These are phyloP conservation scores for Pseudogymnoascus sp. DNA, from an alignment of 2,329 filamentous ascomycete species.

Conservation along the genomic window DNA sequence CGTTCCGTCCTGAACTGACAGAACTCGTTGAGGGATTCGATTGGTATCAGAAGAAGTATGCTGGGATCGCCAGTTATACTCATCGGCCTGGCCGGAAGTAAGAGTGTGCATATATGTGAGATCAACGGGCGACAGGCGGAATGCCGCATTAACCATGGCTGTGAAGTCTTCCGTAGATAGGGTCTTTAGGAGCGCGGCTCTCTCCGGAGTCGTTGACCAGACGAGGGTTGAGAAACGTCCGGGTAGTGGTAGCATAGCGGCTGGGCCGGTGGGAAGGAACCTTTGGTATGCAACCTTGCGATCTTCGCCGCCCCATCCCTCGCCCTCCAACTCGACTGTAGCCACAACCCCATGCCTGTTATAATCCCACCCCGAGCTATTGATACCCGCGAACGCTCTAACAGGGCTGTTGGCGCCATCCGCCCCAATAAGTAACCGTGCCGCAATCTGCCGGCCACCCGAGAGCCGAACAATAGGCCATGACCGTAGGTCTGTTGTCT, in stretches of 20 bases:
- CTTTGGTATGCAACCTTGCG: slow-evolving; percentile 83
- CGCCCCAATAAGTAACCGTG: slow-evolving; percentile 81
- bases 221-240: slow-evolving; percentile 78
- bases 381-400: slow-evolving; percentile 78
- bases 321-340: slow-evolving; percentile 65
- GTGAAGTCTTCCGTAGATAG: slow-evolving; percentile 67
- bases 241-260: slow-evolving; percentile 85
- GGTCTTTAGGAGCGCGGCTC: slow-evolving; percentile 72
- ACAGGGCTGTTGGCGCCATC: slow-evolving; percentile 95
- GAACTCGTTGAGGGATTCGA: slow-evolving; percentile 57
- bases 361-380: slow-evolving; percentile 89
- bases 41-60: slow-evolving; percentile 54
- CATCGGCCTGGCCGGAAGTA: slow-evolving; percentile 54
- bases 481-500: slow-evolving; percentile 67
- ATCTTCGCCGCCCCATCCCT: slow-evolving; percentile 46
- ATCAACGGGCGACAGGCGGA: slow-evolving; percentile 73
- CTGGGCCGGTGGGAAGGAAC: slow-evolving; percentile 85
- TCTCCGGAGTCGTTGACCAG: slow-evolving; percentile 83
- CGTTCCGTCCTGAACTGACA: slow-evolving; percentile 67
- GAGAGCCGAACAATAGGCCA: slow-evolving; percentile 81
- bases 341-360: slow-evolving; percentile 84
- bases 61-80: slow-evolving; percentile 74
- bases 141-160: slow-evolving; percentile 88
- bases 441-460: slow-evolving; percentile 57
- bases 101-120: slow-evolving; percentile 73